A percentile compares a stretch with the other conserved stretches of the same genome.
Conservation (phyloP, 768 basidiomycete genomes). For the Mycena belliarum region DNA sequence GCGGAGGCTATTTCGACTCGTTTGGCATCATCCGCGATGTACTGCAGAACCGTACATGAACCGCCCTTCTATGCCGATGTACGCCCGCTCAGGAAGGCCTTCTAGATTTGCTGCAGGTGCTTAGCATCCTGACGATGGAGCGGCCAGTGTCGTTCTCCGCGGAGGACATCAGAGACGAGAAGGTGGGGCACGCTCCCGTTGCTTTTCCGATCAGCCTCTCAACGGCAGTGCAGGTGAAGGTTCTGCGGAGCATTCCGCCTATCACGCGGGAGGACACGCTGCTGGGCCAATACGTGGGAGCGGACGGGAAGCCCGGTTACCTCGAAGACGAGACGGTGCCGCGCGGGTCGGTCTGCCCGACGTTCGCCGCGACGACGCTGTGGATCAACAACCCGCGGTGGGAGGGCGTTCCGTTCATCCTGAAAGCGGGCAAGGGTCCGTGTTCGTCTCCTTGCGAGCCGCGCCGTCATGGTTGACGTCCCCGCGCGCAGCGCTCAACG, state of each 20-base stretch:
- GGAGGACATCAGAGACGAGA: constrained; percentile 98
- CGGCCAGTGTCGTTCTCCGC: constrained; percentile 95
- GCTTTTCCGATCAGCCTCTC: not conserved
- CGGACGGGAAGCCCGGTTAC: constrained; percentile 93
- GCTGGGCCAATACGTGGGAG: constrained; percentile 90
- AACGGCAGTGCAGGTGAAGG: constrained; percentile 77
- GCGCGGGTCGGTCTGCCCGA: constrained; percentile 88
- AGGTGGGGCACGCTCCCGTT: constrained; percentile 50
- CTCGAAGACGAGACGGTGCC: constrained; percentile 96
- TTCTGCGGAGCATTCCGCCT: constrained; percentile 86
- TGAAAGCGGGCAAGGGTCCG: constrained; percentile 98
- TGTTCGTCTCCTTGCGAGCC: constrained; percentile 10
- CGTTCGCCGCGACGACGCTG: constrained; percentile 89
- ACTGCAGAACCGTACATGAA: constrained; percentile 90
- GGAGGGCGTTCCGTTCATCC: constrained; percentile 98
- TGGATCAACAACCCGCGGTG: constrained; percentile 95
- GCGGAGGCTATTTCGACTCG: constrained; percentile 99
- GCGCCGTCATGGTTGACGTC: not conserved
- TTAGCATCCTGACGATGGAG: constrained; percentile 96
- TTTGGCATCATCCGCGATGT: constrained; percentile 99
- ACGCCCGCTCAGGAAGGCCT: constrained; percentile 15
- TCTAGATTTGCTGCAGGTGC: constrained; percentile 89
- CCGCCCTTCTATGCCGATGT: constrained; percentile 5
- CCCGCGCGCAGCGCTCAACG: constrained; percentile 75
- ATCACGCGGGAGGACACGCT: constrained; percentile 78